Evolutionary conservation across 2,329 filamentous ascomycete genomes (phyloP).

Genomic region (Penicillium corylophilum): DNA sequence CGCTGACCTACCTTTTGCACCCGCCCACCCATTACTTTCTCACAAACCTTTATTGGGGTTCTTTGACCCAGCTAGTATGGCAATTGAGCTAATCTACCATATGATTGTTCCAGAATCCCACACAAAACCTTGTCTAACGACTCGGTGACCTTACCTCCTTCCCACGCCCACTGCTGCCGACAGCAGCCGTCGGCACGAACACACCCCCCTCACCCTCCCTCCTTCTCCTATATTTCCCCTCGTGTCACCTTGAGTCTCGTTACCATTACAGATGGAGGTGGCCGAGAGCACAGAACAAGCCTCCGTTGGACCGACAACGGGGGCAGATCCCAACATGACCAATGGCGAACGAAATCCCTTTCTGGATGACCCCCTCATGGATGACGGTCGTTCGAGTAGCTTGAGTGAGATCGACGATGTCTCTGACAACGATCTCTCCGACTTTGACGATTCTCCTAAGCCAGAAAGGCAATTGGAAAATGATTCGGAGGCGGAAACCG

Average conservation of each 20-base stretch:
- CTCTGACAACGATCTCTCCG: constrained; percentile 60
- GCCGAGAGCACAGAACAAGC: constrained; percentile 37
- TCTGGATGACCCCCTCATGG: constrained; percentile 47
- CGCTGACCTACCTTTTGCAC: constrained; percentile 23
- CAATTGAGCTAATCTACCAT: constrained; percentile 28
- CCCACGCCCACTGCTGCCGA: constrained; percentile 19
- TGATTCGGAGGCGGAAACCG: constrained; percentile 88
- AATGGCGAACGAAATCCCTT: constrained; percentile 39
- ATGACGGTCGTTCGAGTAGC: constrained; percentile 80
- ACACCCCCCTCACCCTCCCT: constrained; percentile 1
- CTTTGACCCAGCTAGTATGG: constrained; percentile 16
- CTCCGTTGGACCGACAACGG: constrained; percentile 36
- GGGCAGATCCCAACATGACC: constrained; percentile 33
- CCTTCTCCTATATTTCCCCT: neutral
- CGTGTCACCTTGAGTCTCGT: constrained; percentile 1
- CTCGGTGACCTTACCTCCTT: constrained; percentile 21
- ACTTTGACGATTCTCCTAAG: constrained; percentile 50
- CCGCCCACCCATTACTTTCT: constrained; percentile 19
- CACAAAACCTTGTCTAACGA: constrained; percentile 8
- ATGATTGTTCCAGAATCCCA: constrained; percentile 21
- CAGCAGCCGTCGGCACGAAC: constrained; percentile 15
- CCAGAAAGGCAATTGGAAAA: constrained; percentile 60
- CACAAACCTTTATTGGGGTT: constrained; percentile 5
- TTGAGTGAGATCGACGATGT: constrained; percentile 90
- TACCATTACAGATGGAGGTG: constrained; percentile 38